These are phyloP conservation scores for Xylariaceae sp. DNA, from an alignment of 2,329 filamentous ascomycete species.

Conservation along the genomic window DNA sequence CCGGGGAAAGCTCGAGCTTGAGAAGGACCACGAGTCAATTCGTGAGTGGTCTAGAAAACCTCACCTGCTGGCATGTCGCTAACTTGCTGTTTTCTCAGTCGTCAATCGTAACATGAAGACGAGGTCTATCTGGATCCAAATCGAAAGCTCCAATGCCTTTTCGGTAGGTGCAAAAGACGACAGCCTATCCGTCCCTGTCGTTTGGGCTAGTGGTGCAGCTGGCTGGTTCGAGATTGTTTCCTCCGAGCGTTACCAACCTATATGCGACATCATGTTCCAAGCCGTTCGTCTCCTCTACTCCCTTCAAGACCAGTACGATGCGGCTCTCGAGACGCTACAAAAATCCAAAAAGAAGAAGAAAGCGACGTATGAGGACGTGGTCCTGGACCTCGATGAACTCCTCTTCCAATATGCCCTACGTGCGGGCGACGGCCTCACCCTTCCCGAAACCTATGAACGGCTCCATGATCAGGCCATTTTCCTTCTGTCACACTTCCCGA, in stretches of 20 bases:
- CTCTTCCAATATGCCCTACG: conserved; percentile 56
- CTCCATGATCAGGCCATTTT: conserved; percentile 58
- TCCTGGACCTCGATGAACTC: conserved; percentile 40
- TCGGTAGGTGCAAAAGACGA: conserved; percentile 60
- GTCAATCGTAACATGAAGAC: conserved; percentile 40
- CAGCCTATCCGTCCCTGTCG: conserved; percentile 57
- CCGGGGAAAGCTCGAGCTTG: conserved; percentile 62
- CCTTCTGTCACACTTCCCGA: conserved; percentile 57
- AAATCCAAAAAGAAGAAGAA: conserved; percentile 43
- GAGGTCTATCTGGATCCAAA: conserved; percentile 54
- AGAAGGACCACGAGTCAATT: conserved; percentile 46
- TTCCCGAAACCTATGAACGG: conserved; percentile 54
- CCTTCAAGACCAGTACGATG: conserved; percentile 62
- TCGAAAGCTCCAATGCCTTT: conserved; percentile 55
- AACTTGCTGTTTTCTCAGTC: conserved; percentile 36
- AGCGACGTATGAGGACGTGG: conserved; percentile 34
- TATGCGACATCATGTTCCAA: conserved; percentile 66
- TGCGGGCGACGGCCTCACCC: conserved; percentile 58
- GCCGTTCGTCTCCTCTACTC: conserved; percentile 69
- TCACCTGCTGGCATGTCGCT: conserved; percentile 1
- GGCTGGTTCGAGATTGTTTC: conserved; percentile 74
- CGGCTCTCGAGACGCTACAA: conserved; percentile 40
- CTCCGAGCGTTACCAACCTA: conserved; percentile 58
- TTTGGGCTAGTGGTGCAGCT: conserved; percentile 69
- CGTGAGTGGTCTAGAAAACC: conserved; percentile 42